phyloP scores from a whole-genome alignment of 257 asterid genomes.

The Linderniella brevidens region DNA sequence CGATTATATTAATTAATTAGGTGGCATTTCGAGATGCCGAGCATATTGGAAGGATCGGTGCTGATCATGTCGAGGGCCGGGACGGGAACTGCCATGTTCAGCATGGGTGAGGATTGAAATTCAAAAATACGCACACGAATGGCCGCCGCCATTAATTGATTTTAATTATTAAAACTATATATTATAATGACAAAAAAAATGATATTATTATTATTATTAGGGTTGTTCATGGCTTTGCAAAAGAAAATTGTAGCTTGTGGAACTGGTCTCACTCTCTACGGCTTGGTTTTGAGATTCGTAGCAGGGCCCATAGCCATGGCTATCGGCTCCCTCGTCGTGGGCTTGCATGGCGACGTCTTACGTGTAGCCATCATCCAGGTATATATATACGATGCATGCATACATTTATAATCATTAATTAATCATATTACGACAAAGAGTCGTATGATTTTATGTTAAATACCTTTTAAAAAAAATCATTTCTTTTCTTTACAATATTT shows the following conservation, averaged over 20 bases:
- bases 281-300: slow-evolving; percentile 28
- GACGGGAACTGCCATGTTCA: slow-evolving; percentile 44
- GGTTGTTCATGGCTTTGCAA: slow-evolving; percentile 48
- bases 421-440: too few species aligned
- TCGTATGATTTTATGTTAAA: too few species aligned
- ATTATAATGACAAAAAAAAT: neutral
- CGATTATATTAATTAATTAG: too few species aligned
- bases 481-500: neutral
- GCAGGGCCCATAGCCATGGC: slow-evolving; percentile 37
- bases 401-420: too few species aligned
- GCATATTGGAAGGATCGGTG: slow-evolving; percentile 35
- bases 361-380: slow-evolving; percentile 45
- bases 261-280: slow-evolving; percentile 17
- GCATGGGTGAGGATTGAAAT: slow-evolving; percentile 27
- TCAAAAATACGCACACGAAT: neutral
- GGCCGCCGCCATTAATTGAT: too few species aligned
- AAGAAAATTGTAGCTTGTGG: slow-evolving; percentile 44
- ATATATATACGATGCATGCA: neutral
- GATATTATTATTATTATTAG: slow-evolving; percentile 9
- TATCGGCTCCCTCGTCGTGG: slow-evolving; percentile 20
- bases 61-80: slow-evolving; percentile 50
- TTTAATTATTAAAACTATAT: too few species aligned
- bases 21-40: slow-evolving; percentile 43
- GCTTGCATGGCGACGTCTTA: slow-evolving; percentile 26
- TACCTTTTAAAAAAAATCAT: too few species aligned